Evolutionary conservation across 352 stramenopile species (phyloP).

Genomic region (Plasmopara halstedii): DNA sequence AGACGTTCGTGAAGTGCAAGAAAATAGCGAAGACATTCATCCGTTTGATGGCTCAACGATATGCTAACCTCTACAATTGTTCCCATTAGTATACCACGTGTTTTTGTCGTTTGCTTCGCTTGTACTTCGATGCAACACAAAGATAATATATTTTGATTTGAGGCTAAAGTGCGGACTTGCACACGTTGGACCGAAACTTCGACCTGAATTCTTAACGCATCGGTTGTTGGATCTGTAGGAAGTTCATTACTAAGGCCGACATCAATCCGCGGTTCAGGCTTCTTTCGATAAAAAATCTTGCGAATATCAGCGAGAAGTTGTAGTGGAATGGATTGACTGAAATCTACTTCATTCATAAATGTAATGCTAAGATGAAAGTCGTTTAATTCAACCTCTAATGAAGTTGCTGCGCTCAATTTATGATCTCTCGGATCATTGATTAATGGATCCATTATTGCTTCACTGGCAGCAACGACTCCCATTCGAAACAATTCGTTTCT

Average conservation of each 20-base stretch:
- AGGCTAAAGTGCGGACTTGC: constrained; percentile 6
- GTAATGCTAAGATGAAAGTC: constrained; percentile 7
- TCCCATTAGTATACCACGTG: constrained; percentile 8
- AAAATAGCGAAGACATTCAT: constrained; percentile 17
- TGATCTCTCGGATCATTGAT: neutral
- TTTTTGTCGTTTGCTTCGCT: constrained; percentile 11
- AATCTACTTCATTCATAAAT: constrained; percentile 17
- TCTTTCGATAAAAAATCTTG: constrained; percentile 3
- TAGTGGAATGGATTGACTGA: constrained; percentile 7
- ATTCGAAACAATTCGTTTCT: constrained; percentile 32
- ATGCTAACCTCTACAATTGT: constrained; percentile 11
- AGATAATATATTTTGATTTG: constrained; percentile 10
- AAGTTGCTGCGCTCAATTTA: neutral
- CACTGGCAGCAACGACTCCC: neutral
- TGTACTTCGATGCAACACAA: constrained; percentile 8
- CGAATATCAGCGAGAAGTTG: constrained; percentile 13
- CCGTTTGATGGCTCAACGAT: constrained; percentile 12
- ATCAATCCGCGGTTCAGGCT: neutral
- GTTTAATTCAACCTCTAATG: constrained; percentile 18
- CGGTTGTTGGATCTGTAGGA: neutral
- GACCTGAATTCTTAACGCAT: constrained; percentile 4
- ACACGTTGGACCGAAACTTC: constrained; percentile 13
- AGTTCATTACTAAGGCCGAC: neutral
- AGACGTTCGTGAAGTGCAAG: constrained; percentile 9
- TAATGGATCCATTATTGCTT: neutral